phyloP scores from a whole-genome alignment of 768 basidiomycete species.

The Mycena sanguinolenta region DNA sequence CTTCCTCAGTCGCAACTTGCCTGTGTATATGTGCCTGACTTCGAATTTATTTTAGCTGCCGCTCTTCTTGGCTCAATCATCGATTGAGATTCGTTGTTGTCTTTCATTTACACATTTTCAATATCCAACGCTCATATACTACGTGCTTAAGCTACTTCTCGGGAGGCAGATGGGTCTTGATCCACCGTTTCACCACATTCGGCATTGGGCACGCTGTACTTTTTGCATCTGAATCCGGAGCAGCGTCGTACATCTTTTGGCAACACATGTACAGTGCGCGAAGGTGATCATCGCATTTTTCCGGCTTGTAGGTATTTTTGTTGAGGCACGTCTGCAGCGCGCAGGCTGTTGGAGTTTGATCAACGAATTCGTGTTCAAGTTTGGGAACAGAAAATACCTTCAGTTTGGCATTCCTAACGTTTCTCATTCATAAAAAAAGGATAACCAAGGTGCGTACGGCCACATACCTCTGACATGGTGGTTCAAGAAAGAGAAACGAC shows the following conservation, averaged over 20 bases:
- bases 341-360: constrained; percentile 62
- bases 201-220: constrained; percentile 76
- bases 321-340: constrained; percentile 72
- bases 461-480: not conserved
- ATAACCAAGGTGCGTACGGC: not conserved
- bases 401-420: constrained; percentile 40
- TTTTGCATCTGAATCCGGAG: constrained; percentile 48
- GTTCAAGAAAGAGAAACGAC: not conserved
- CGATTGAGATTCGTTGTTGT: too few relatives aligned
- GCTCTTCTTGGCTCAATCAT: too few relatives aligned
- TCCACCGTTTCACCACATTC: constrained; percentile 68
- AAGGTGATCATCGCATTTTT: constrained; percentile 68
- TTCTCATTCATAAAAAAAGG: not conserved
- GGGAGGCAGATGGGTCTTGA: constrained; percentile 61
- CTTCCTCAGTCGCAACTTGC: too few relatives aligned
- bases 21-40: too few relatives aligned
- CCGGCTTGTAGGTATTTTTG: constrained; percentile 74
- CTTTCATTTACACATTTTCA: too few relatives aligned
- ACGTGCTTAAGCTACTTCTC: not conserved
- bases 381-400: constrained; percentile 37
- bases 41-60: too few relatives aligned
- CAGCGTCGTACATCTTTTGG: constrained; percentile 63
- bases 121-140: too few relatives aligned
- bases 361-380: not conserved
- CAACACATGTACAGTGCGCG: constrained; percentile 75